Base-by-base conservation (phyloP, 805 yeast genomes). In the Komagataella pastoris region DNA sequence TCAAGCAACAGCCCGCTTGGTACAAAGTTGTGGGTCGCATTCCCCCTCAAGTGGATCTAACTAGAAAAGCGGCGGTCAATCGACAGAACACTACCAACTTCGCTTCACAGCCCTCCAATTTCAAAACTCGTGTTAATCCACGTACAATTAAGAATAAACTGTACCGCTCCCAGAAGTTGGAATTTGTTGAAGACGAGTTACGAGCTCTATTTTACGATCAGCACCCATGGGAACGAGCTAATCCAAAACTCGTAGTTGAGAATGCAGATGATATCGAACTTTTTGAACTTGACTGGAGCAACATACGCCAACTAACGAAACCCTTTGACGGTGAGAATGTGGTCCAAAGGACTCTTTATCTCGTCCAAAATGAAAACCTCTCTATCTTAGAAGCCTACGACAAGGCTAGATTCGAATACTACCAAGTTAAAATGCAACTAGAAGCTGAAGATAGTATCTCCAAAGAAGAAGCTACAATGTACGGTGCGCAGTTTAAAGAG, bases 181-280 rank as follows among this genome's bases (percentile, higher is more conserved):
- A 65, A 52, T 83, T 76, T 57, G 65, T 80, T 51, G 93, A 91
- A 66, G 99, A 93, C 67, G 80, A 83, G 59, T 68, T 93, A 58
- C 80, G 99, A 70, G 74, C 77, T 48, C 72, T 85, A 21, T 93
- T 93, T 62, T 91, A 83, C 66, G 80, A 81, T 54, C 97, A 90
- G 64, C 99, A 93, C 67, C 99, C 99, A 6, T 93, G 99, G 99
- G 99, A 93, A 68, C 72, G 90, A 51, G 88, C 98, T 1, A 78
- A 95, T 58, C 97, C 98, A 12, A 87, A 86, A 63, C 74, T 80
- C 24, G 68, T 93, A 57, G 75, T 89, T 48, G 99, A 93, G 65
- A 85, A 81, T 59, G 73, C 75, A 44, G 87, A 85, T 6, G 71
- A 75, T 47, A 44, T 54, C 18, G 88, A 85, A 48, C 59, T 65